Evolutionary conservation across 1,284 basidiomycete species (phyloP).

Genomic region (Ganoderma sp.): DNA sequence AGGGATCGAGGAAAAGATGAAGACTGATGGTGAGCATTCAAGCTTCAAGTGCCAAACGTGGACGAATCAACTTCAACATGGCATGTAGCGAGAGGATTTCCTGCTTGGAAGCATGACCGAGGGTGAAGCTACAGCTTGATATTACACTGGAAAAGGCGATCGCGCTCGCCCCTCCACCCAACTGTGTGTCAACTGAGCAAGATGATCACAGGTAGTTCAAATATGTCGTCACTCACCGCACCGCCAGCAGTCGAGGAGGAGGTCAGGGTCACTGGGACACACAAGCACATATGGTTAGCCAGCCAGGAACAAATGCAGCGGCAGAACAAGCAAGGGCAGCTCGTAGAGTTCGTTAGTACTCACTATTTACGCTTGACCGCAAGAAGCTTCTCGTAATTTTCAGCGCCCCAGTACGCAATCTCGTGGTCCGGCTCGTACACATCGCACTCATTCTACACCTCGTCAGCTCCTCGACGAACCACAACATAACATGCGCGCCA

Average conservation of each 20-base stretch:
- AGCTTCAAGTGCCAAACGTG: neutral
- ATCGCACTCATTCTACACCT: constrained; percentile 59
- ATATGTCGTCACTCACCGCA: constrained; percentile 50
- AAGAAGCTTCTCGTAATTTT: constrained; percentile 53
- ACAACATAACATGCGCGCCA: constrained; percentile 9
- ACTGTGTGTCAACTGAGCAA: constrained; percentile 24
- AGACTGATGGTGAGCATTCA: neutral
- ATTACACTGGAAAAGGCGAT: constrained; percentile 35
- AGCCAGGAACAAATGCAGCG: neutral
- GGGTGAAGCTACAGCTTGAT: constrained; percentile 20
- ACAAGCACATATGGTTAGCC: constrained; percentile 7
- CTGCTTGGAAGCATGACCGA: neutral
- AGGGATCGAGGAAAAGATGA: too few species aligned
- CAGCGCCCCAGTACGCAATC: constrained; percentile 56
- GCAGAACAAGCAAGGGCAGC: neutral
- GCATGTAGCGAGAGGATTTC: neutral
- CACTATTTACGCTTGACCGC: constrained; percentile 63
- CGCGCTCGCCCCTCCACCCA: constrained; percentile 34
- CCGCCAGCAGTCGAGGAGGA: constrained; percentile 65
- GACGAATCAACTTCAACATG: neutral
- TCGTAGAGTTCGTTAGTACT: constrained; percentile 27
- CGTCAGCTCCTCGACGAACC: constrained; percentile 5
- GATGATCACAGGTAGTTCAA: too few species aligned
- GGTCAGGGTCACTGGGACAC: constrained; percentile 53
- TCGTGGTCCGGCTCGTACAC: constrained; percentile 60